Evolutionary conservation across 257 asterid genomes (phyloP), one percentile per base, ranked within the genome.

Genomic region (Forsythia suspensa): DNA sequence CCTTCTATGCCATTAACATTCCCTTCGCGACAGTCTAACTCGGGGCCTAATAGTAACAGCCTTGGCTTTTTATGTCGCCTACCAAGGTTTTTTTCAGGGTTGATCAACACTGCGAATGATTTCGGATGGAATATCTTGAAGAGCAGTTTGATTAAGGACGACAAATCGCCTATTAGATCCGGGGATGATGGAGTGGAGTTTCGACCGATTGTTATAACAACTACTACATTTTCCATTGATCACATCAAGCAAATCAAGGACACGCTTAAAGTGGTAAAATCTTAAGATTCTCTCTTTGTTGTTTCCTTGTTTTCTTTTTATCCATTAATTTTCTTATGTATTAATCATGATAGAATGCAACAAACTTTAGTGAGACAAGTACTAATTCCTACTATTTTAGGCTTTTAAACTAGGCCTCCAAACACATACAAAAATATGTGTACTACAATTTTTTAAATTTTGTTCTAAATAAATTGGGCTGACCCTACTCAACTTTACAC

Each of bases 51-150:
- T 16, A 37, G 29, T 3, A 42, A 59, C 46, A 13, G 44, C 7
- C n/a, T 52, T 51, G 43, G 71, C 8, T 13, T 79, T 20, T 82
- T 40, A 39, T 7, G 39, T 29, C 74, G 68, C 6, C 65, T 81
- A 4, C 77, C 80, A 3, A 51, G 48, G 24, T 41, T 79, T 11
- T 38, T 86, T 2, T 20, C 6, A 41, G 85, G 87, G 3, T 67
- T 86, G 8, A 72, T 76, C 1, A 74, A 81, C 51, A 84, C 89
- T 1, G n/a, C 77, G 0, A 20, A 73, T 18, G 89, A 86, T 68
- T 86, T 86, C 67, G 80, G 72, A 0, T 86, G 86, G 90, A 67
- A 85, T 34, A 15, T 86, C 52, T 10, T 86, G 85, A 86, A 86
- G 74, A 84, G 88, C 38, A 82, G 83, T 18, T 21, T 77, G 65